Percentiles rank a stretch among this genome's conserved stretches.
These are phyloP conservation scores for Macrocybe gigantea DNA, from an alignment of 768 basidiomycete species.

Conservation along the genomic window DNA sequence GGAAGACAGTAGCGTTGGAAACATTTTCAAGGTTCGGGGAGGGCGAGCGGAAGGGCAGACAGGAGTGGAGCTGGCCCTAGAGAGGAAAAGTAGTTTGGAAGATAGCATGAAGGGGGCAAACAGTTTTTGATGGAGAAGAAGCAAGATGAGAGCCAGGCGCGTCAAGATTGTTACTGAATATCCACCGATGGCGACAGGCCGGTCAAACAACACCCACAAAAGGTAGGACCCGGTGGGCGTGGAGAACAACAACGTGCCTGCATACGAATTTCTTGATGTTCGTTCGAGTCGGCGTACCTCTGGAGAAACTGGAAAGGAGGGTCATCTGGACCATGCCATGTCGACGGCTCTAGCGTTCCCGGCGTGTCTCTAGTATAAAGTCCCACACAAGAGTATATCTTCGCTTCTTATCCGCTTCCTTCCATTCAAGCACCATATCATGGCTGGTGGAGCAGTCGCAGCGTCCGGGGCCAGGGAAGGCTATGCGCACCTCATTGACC, in stretches of 20 bases:
- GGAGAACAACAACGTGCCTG: background rate
- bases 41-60: no score
- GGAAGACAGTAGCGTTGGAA: background rate
- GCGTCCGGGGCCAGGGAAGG: constrained; percentile 24
- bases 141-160: no score
- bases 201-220: no score
- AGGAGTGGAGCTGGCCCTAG: no score
- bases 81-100: no score
- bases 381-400: constrained; percentile 14
- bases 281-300: constrained; percentile 29
- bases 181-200: no score
- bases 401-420: constrained; percentile 25
- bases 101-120: no score
- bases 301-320: constrained; percentile 29
- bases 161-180: no score
- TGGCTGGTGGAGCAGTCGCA: constrained; percentile 50
- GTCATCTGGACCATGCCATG: constrained; percentile 27
- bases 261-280: no score
- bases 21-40: no score
- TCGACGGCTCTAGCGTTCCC: constrained; percentile 9
- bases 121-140: no score
- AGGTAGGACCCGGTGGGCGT: background rate
- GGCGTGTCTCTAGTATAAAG: constrained; percentile 23
- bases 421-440: constrained; percentile 25
- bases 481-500: constrained; percentile 55